Evolutionary conservation across 768 basidiomycete species (phyloP), one percentile per base, ranked within the genome.

Genomic region (Calocybe gangraenosa): DNA sequence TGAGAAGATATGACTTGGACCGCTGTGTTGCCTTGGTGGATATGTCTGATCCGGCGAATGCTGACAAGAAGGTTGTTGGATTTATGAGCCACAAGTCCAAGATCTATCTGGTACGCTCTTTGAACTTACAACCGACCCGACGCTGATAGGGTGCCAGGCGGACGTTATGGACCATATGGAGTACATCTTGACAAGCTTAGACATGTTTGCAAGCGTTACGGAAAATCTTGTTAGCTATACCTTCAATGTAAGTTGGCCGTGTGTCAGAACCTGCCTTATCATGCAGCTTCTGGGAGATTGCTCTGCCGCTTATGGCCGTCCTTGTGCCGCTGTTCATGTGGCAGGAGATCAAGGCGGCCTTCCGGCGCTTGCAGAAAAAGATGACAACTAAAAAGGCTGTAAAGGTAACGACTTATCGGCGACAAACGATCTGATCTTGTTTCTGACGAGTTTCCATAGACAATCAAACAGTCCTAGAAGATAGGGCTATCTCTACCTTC

Each of bases 161-260:
- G 86, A 88, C 57, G 82, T 87, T 1, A 72, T 76, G 48, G 87
- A 89, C 56, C 87, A 89, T 52, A 81, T 84, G 69, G 86, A 87
- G 44, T 82, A 82, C 47, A 79, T 84, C 28, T 58, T 89, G 19
- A 69, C 72, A 1, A 83, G 79, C 52, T 57, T 89, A 39, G 87
- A 89, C 48, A 84, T 86, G 78, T 87, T 87, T 51, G 70, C 81
- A 1, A 75, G 73, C 21, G 80, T 87, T 49, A 70, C 79, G 5
- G 82, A 87, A 54, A 87, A 87, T 55, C 57, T 87, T 53, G 86
- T 87, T 53, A 72, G 75, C 47, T 87, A 82, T 58, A 78, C 81
- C 15, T 88, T 87, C 70, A 87, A 87, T 60, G 82, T 84, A 39
- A 19, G 79, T 65, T n/a, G n/a, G n/a, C n/a, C n/a, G n/a, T n/a